Percentiles rank a stretch among this genome's conserved stretches.
Conservation (phyloP, 345 rosid genomes). For the Salix brachista region DNA sequence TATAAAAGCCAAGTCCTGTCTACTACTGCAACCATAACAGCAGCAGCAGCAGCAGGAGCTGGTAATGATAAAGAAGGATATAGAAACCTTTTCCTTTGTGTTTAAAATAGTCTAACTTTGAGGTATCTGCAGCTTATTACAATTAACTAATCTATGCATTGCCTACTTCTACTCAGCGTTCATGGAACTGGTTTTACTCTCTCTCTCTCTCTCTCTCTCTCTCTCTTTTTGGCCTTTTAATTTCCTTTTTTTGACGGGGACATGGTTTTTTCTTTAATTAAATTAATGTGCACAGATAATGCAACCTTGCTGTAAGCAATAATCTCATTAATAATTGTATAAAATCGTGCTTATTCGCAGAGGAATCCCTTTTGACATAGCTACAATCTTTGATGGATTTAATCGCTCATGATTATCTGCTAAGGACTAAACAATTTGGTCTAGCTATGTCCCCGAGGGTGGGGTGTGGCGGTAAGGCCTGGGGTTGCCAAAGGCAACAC, state of each 20-base stretch:
- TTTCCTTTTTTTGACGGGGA: not conserved
- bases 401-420: not conserved
- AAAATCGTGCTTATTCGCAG: not conserved
- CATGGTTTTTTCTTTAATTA: not conserved
- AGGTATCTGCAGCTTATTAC: conserved; percentile 11
- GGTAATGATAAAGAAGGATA: not conserved
- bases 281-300: not conserved
- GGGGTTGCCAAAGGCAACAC: no score
- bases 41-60: not conserved
- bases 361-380: not conserved
- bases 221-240: not conserved
- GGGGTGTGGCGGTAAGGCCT: no score
- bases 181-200: conserved; percentile 5
- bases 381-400: not conserved
- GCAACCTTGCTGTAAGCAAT: conserved; percentile 9
- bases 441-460: no score
- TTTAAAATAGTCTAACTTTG: conserved; percentile 10
- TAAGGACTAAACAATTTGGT: not conserved
- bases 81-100: not conserved
- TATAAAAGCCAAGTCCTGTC: not conserved
- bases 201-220: not conserved
- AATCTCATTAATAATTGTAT: not conserved
- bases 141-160: not conserved
- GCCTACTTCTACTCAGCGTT: not conserved
- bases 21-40: not conserved